Base-by-base conservation (phyloP, 441 rosid species). In the Raphanus hybrid region DNA sequence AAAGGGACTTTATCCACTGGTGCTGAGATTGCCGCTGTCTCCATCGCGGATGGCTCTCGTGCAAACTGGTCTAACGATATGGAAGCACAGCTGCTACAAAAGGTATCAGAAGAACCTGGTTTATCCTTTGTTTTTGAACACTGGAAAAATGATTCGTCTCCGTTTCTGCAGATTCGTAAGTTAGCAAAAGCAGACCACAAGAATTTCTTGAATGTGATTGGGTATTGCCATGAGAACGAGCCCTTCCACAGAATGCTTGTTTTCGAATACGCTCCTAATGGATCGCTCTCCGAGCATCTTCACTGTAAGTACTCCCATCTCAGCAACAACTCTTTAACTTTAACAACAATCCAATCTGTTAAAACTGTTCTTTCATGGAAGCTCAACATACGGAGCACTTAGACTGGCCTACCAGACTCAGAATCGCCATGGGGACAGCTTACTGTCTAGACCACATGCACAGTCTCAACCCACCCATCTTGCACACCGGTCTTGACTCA, bases 361-460 rank as follows among this genome's bases (percentile, higher is more conserved):
- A 71, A 71, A 54, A 63, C 43, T n/a, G 8, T 37, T 62, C 37
- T 59, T 64, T 32, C 2, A 64, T 39, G 57, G 82, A 89, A 96
- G 99, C 89, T 75, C 85, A 87, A 82, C 97, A 89, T 80, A 77
- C 89, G 2, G 98, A 96, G 82, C 98, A 89, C 79, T 84, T 96
- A 84, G 87, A 92, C 85, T 96, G 98, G 99, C 86, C 83, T 64
- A 86, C 86, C 83, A 79, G 98, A 82, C 74, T 92, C 57, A 84
- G 99, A 75, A 91, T 92, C 82, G 80, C 84, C 59, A 90, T 90
- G 98, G 98, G 99, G 64, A 82, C 87, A 80, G 95, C 97, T 32
- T 92, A 93, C 83, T 96, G 97, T 84, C 90, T 96, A 16, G 97
- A 93, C 67, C 88, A 93, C 79, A 86, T 91, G 96, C 99, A 93